phyloP scores from a whole-genome alignment of 192 early-diverging fungal species.

The Coemansia umbellata region DNA sequence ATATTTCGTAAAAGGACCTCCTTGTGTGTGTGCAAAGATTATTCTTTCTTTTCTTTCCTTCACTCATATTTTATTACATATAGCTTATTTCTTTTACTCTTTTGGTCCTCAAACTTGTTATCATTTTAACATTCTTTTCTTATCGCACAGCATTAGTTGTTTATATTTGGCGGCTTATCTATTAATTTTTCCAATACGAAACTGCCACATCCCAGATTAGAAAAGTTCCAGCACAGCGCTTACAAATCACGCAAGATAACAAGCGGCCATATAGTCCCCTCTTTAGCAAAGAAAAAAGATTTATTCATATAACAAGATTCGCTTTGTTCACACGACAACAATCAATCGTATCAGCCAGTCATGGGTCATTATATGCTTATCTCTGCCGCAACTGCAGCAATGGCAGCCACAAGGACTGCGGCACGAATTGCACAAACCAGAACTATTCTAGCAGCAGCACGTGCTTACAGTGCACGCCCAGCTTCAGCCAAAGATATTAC shows the following conservation, averaged over 20 bases:
- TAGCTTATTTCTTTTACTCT: neutral
- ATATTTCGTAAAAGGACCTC: no score
- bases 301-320: neutral
- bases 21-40: no score
- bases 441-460: neutral
- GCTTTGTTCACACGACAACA: neutral
- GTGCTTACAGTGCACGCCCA: constrained; percentile 43
- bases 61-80: neutral
- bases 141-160: no score
- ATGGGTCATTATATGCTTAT: constrained; percentile 7
- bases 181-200: constrained; percentile 19
- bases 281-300: neutral
- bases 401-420: neutral
- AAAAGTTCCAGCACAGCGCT: neutral
- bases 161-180: no score
- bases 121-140: neutral
- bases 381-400: neutral
- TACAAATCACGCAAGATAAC: neutral
- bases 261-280: neutral
- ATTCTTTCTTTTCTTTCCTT: neutral
- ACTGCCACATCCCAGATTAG: constrained; percentile 13
- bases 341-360: neutral
- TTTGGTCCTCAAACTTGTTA: neutral
- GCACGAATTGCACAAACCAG: no score
- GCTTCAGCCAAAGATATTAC: neutral